phyloP scores from a whole-genome alignment of 345 rosid genomes.

The Diplotaxis tenuifolia region DNA sequence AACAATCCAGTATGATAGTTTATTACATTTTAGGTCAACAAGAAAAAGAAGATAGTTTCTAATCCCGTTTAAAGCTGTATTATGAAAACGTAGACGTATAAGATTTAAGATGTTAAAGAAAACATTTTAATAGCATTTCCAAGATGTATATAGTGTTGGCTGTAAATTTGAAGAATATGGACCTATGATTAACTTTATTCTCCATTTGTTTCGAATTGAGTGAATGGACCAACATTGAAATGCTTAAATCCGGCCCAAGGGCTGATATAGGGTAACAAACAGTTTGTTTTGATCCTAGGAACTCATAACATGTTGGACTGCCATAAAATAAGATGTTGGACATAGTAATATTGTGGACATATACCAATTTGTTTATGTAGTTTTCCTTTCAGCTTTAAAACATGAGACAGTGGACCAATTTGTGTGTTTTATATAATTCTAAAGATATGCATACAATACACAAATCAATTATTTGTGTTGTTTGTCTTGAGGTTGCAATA shows the following conservation, averaged over 20 bases:
- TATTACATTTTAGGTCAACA: not conserved
- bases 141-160: not conserved
- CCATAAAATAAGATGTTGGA: not conserved
- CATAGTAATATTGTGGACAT: not conserved
- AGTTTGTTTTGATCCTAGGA: not conserved
- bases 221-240: not conserved
- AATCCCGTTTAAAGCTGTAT: not conserved
- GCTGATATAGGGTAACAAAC: not conserved
- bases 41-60: not conserved
- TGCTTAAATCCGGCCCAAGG: not conserved
- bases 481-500: not conserved
- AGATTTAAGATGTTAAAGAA: not conserved
- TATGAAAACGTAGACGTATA: not conserved
- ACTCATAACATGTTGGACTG: not conserved
- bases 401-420: not conserved
- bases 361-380: not conserved
- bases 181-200: not conserved
- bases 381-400: not conserved
- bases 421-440: not conserved
- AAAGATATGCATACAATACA: not conserved
- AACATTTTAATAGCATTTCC: not conserved
- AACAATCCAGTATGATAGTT: not conserved
- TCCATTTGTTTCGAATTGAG: not conserved
- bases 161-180: not conserved
- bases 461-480: not conserved